phyloP scores from a whole-genome alignment of 2,329 filamentous ascomycete species.

The Hymenoscyphus fraxineus region DNA sequence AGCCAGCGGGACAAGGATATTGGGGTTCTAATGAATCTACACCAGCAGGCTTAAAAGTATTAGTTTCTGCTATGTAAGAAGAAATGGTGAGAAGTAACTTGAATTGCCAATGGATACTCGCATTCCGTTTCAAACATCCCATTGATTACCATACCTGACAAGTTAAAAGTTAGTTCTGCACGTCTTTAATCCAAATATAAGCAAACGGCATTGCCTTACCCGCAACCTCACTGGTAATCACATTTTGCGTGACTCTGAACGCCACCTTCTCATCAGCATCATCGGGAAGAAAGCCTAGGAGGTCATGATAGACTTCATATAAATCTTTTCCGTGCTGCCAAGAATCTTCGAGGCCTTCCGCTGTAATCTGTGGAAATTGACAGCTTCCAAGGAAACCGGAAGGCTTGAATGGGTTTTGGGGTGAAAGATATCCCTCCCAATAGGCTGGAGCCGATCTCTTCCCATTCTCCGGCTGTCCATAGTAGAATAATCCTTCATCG shows the following conservation, averaged over 20 bases:
- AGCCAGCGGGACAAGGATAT: constrained; percentile 60
- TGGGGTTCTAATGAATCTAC: constrained; percentile 72
- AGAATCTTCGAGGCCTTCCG: constrained; percentile 67
- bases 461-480: constrained; percentile 53
- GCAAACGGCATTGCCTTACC: background rate
- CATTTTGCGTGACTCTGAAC: constrained; percentile 76
- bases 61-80: background rate
- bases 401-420: constrained; percentile 63
- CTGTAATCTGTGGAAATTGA: constrained; percentile 77
- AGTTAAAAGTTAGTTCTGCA: background rate
- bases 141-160: constrained; percentile 61
- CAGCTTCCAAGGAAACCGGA: constrained; percentile 70
- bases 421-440: constrained; percentile 60
- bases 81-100: constrained; percentile 36
- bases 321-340: constrained; percentile 74
- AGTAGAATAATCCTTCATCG: constrained; percentile 67
- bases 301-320: constrained; percentile 68
- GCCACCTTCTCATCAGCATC: constrained; percentile 44
- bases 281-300: constrained; percentile 63
- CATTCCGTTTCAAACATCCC: constrained; percentile 59
- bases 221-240: constrained; percentile 77
- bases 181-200: background rate
- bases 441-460: constrained; percentile 54
- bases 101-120: constrained; percentile 45
- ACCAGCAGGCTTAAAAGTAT: constrained; percentile 38